Evolutionary conservation across 371 early-diverging fungal genomes (phyloP).

Genomic region (Batkoa obscura): DNA sequence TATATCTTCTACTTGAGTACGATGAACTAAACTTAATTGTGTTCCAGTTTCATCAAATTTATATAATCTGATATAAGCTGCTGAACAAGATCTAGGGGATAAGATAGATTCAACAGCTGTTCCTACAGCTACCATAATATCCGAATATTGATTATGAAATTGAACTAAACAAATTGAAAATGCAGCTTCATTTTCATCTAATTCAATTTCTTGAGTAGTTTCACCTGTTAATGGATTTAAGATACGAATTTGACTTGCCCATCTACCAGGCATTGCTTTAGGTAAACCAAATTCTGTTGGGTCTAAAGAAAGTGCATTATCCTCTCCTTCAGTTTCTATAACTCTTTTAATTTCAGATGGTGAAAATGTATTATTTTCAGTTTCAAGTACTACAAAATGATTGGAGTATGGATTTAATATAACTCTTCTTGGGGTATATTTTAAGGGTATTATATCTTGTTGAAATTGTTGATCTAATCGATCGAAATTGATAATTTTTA

Average conservation of each 20-base stretch:
- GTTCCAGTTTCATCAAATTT: conserved; percentile 38
- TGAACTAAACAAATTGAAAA: conserved; percentile 52
- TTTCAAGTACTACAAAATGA: conserved; percentile 73
- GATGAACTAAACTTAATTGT: conserved; percentile 55
- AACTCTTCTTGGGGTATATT: conserved; percentile 77
- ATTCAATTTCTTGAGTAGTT: conserved; percentile 41
- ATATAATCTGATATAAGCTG: conserved; percentile 60
- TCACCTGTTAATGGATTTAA: conserved; percentile 65
- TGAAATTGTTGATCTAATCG: conserved; percentile 66
- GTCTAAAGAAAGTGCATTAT: conserved; percentile 8
- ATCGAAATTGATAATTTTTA: conserved; percentile 73
- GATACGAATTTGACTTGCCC: conserved; percentile 79
- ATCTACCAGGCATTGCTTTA: conserved; percentile 44
- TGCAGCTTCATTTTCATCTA: conserved; percentile 78
- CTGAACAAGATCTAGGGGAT: conserved; percentile 42
- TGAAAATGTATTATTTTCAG: conserved; percentile 62
- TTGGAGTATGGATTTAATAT: conserved; percentile 45
- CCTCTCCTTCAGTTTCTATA: conserved; percentile 23
- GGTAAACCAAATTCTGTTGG: conserved; percentile 63
- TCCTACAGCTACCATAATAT: conserved; percentile 65
- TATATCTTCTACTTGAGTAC: conserved; percentile 64
- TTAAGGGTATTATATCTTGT: conserved; percentile 62
- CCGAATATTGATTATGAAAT: conserved; percentile 35
- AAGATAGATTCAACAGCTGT: conserved; percentile 54
- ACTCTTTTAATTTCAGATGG: conserved; percentile 33